Evolutionary conservation across 345 rosid species (phyloP).

Genomic region (Pseudoturritis turrita): DNA sequence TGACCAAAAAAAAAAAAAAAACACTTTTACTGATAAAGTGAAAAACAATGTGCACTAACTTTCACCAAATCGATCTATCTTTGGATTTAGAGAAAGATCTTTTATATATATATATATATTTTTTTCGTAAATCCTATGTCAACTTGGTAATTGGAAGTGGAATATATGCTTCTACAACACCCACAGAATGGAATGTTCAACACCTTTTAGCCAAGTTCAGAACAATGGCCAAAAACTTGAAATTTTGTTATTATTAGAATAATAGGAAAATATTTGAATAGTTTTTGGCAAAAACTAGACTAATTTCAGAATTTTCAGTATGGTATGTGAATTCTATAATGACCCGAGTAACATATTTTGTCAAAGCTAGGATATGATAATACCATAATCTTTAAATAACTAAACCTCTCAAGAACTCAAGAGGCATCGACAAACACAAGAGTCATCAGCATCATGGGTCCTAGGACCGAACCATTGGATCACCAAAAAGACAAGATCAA

Average conservation of each 20-base stretch:
- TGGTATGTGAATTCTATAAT: not conserved
- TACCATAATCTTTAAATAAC: not conserved
- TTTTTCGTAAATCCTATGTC: not conserved
- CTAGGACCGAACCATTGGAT: conserved; percentile 1
- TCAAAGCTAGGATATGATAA: not conserved
- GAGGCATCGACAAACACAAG: not conserved
- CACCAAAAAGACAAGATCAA: not conserved
- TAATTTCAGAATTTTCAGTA: not conserved
- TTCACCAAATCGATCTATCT: not conserved
- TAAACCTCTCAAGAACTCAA: conserved; percentile 2
- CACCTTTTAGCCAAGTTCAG: not conserved
- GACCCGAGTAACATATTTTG: not conserved
- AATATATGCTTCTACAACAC: not conserved
- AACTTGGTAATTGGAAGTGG: not conserved
- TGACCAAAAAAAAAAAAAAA: no score
- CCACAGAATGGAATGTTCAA: no score
- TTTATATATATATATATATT: no score
- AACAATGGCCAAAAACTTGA: not conserved
- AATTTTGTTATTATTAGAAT: not conserved
- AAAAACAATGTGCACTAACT: not conserved
- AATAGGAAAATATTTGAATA: no score
- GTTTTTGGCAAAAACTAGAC: not conserved
- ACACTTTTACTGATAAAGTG: not conserved
- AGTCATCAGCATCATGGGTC: conserved; percentile 10
- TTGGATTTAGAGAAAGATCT: not conserved